Percentiles rank a stretch among this genome's conserved stretches.
These are phyloP conservation scores for Claviceps arundinis DNA, from an alignment of 2,329 filamentous ascomycete genomes.

Conservation along the genomic window DNA sequence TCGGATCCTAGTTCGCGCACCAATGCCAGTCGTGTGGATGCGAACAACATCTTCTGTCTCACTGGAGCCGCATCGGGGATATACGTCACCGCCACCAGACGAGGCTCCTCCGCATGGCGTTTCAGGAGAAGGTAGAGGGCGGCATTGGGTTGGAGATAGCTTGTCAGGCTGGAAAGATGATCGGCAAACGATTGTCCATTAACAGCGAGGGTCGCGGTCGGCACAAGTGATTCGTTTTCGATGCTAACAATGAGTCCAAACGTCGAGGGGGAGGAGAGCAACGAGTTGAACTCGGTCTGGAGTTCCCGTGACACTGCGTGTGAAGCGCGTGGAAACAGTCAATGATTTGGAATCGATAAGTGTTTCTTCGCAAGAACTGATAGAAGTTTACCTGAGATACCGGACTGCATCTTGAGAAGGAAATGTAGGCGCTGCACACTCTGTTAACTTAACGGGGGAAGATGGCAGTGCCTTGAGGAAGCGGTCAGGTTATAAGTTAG, in stretches of 20 bases:
- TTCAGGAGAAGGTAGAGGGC: constrained; percentile 67
- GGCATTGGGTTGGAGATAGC: constrained; percentile 50
- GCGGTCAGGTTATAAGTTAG: no score
- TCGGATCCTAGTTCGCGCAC: constrained; percentile 66
- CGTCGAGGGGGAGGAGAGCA: constrained; percentile 47
- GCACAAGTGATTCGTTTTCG: constrained; percentile 52
- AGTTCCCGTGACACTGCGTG: constrained; percentile 62
- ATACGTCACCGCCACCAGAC: constrained; percentile 60
- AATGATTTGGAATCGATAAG: background rate
- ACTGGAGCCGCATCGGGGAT: constrained; percentile 68
- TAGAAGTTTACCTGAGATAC: constrained; percentile 50
- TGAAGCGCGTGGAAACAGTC: background rate
- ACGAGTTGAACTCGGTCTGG: constrained; percentile 54
- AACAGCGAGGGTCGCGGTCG: constrained; percentile 40
- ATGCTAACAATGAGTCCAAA: constrained; percentile 65
- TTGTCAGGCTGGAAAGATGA: constrained; percentile 49
- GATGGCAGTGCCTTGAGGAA: background rate
- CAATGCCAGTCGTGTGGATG: constrained; percentile 61
- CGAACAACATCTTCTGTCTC: constrained; percentile 78
- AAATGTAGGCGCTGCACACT: background rate
- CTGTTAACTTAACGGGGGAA: background rate
- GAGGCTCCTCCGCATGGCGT: constrained; percentile 43
- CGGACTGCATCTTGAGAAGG: constrained; percentile 53
- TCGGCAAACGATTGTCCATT: constrained; percentile 43
- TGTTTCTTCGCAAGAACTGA: background rate